Base-by-base conservation (phyloP, 345 rosid species). In the Garcia nutans region DNA sequence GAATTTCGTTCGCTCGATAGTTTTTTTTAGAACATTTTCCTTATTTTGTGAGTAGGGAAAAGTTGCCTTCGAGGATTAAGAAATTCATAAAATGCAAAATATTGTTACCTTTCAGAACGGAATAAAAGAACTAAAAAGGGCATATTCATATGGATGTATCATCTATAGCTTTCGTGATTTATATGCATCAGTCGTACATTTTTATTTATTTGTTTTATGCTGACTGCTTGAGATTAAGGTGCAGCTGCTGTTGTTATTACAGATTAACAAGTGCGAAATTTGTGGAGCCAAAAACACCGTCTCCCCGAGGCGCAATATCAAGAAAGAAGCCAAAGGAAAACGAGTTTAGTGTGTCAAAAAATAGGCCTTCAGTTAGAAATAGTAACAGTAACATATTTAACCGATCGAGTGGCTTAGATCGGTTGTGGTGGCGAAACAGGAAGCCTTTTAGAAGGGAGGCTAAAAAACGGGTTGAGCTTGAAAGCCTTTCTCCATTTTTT, bases 361-460 rank as follows among this genome's bases (percentile, higher is more conserved):
- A 66, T 74, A 65, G 54, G 76, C 28, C 73, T 8, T 55, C 68
- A 41, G 20, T 65, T 70, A 23, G 74, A 17, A 72, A 62, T 75
- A 37, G 28, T 15, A 73, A 47, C 3, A 3, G 24, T 26, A 78
- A 45, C 24, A 31, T 28, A 17, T 55, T 73, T 23, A 63, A 64
- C 50, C 44, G 42, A 71, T 60, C 79, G 2, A 64, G 70, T 72
- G 85, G 85, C 73, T 83, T 84, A 42, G 88, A 76, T 77, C 62
- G 52, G 26, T 75, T 91, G 37, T 74, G 86, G 86, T 93, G 99
- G 99, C 86, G 60, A 57, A 87, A 73, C 62, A 84, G 88, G 76
- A 95, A 95, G 92, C 92, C 92, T 44, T 82, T 84, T 79, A 81
- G 91, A 82, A 86, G 97, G 77, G 81, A 76, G 55, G 87, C 86